Percentiles rank a stretch among this genome's conserved stretches.
Evolutionary conservation across 345 rosid species (phyloP).

Genomic region (Raphanus sativus): DNA sequence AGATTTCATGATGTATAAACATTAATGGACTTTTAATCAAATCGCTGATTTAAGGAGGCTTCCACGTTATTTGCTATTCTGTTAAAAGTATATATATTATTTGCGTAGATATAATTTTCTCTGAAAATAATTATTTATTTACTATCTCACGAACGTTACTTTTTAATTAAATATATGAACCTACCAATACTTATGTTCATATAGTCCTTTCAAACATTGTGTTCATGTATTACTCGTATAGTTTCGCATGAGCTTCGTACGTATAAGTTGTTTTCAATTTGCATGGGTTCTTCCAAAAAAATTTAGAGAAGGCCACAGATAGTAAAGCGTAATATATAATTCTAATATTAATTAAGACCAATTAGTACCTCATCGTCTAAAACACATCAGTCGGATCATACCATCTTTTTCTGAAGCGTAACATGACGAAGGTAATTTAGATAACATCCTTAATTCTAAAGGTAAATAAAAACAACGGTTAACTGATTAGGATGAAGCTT

Average conservation of each 20-base stretch:
- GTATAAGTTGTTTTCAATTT: not conserved
- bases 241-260: not conserved
- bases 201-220: not conserved
- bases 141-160: not conserved
- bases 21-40: too few species aligned
- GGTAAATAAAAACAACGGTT: not conserved
- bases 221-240: not conserved
- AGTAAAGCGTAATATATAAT: not conserved
- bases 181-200: not conserved
- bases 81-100: too few species aligned
- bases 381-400: not conserved
- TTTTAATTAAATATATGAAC: not conserved
- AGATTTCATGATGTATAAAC: too few species aligned
- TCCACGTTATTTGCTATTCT: too few species aligned
- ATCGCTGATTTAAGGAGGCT: too few species aligned
- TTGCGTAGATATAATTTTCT: too few species aligned
- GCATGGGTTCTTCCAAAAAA: not conserved
- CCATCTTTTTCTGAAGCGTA: not conserved
- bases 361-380: not conserved
- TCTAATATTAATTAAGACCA: not conserved
- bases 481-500: not conserved
- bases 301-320: not conserved
- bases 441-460: not conserved
- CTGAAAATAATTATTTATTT: too few species aligned
- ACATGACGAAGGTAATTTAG: too few species aligned